Evolutionary conservation across 208 protist genomes (phyloP), one percentile per base, ranked within the genome.

Genomic region (Acanthamoeba royreba): DNA sequence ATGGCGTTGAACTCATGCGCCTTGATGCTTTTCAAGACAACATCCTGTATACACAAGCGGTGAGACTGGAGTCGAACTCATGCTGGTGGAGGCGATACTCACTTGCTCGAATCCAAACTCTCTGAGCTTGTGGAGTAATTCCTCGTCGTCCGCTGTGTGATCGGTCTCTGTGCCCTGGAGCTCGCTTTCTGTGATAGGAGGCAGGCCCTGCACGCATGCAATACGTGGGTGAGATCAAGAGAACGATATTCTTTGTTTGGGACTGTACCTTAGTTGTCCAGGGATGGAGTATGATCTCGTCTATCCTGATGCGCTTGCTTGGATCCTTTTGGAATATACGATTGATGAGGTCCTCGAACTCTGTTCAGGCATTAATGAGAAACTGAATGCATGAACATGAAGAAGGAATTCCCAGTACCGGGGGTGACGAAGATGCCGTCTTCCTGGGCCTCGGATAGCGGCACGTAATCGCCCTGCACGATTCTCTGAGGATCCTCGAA

Each of bases 401-500:
- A n/a, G n/a, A n/a, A n/a, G n/a, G n/a, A n/a, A n/a, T n/a, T 9
- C 38, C 0, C 15, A 13, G 25, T 74, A 92, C 85, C 85, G 0
- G 9, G 22, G 8, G 85, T 74, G 15, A 72, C 43, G 22, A 52
- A 52, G 43, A 87, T 87, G 55, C 85, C 53, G 43, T 72, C 85
- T 19, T 92, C 85, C 4, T 52, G 25, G 55, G 85, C 85, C 38
- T 92, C 85, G 43, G 47, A 7, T 9, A 92, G 33, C 31, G 85
- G 85, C 17, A 92, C 43, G 28, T 47, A 92, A 42, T 92, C 85
- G 35, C 52, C 85, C 3, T 28, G 33, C 22, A 92, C 55, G 85
- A 92, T 92, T 4, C 55, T 33, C 55, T 92, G 47, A 15, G 85
- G 85, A 15, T 92, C 85, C 58, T 92, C 98, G 93, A 99, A 99